Base-by-base conservation (phyloP, 2,329 filamentous ascomycete genomes). In the Aschersonia sp. region DNA sequence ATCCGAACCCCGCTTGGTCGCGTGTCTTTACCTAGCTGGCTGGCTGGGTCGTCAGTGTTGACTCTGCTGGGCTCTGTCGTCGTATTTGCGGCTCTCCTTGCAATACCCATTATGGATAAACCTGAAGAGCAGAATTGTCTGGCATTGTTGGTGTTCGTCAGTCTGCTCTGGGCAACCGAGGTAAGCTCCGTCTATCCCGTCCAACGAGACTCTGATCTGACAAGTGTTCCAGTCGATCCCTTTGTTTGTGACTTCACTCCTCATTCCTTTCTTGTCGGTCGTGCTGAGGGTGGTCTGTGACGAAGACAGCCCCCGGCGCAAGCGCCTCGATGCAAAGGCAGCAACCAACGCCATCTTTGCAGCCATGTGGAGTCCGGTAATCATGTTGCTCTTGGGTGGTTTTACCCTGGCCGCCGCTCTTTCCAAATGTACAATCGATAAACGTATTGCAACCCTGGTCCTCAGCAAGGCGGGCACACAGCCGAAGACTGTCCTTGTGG, bases 291-390 rank as follows among this genome's bases (percentile, higher is more conserved):
- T 98, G 29, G 86, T 95, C 51, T 81, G 87, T 32, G 78, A 82
- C 32, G 86, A 94, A 47, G 76, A 80, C 5, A 55, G 58, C 2
- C 55, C 52, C 48, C 60, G 63, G 55, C 81, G 87, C 51, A 66
- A 70, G 43, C 79, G 90, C 29, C 73, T 98, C 6, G 74, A 76
- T n/a, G 78, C 88, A 4, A 89, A 89, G 61, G 75, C 79, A 42
- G 89, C 92, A 0, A 87, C 90, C 0, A 72, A 77, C 31, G 90
- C 84, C 58, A 84, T 95, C 49, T 97, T 98, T 58, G 75, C 87
- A 5, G 83, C 92, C 30, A 98, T 98, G 92, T 98, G 92, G 92
- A 95, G 90, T 4, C 90, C 92, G 0, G 92, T 98, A 48, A 98
- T 98, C 55, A 97, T 98, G 92, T 78, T 98, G 12, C 73, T 98